A percentile compares a stretch with the other conserved stretches of the same genome.
phyloP scores from a whole-genome alignment of 495 filamentous ascomycete species.

The Hyaloscypha hepaticicola region DNA sequence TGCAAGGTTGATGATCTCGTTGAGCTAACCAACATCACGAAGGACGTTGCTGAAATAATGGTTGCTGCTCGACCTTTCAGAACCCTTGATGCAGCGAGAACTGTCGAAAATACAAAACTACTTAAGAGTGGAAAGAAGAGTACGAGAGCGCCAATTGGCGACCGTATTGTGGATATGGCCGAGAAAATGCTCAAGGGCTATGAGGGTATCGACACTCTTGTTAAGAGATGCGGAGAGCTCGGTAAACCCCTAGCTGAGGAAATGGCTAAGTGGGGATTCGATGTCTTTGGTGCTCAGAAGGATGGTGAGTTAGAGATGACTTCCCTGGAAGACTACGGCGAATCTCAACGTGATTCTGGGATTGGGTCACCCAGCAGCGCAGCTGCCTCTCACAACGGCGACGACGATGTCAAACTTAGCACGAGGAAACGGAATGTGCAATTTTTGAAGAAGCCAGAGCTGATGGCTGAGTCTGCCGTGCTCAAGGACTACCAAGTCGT shows the following conservation, averaged over 20 bases:
- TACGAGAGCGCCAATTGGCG: slow-evolving; percentile 50
- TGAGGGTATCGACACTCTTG: slow-evolving; percentile 77
- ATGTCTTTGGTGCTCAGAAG: slow-evolving; percentile 62
- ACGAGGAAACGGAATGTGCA: slow-evolving; percentile 37
- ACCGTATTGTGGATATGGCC: slow-evolving; percentile 71
- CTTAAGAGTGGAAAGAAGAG: slow-evolving; percentile 43
- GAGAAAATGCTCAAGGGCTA: slow-evolving; percentile 67
- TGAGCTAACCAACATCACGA: slow-evolving; percentile 71
- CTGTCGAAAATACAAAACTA: slow-evolving; percentile 50
- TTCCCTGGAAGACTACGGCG: slow-evolving; percentile 49
- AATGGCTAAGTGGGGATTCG: slow-evolving; percentile 76
- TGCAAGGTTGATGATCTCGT: slow-evolving; percentile 69
- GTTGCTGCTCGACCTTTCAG: slow-evolving; percentile 68
- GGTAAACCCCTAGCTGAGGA: slow-evolving; percentile 65
- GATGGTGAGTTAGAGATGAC: slow-evolving; percentile 67
- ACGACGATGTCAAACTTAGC: slow-evolving; percentile 42
- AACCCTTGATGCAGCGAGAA: slow-evolving; percentile 59
- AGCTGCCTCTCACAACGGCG: slow-evolving; percentile 45
- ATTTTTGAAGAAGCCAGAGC: slow-evolving; percentile 67
- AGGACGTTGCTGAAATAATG: slow-evolving; percentile 63
- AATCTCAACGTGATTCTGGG: slow-evolving; percentile 58
- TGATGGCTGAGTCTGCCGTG: slow-evolving; percentile 66
- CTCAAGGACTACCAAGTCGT: slow-evolving; percentile 94
- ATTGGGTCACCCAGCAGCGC: slow-evolving; percentile 67
- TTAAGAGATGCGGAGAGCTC: slow-evolving; percentile 65